Evolutionary conservation across 345 rosid species (phyloP), one percentile per base, ranked within the genome.

Genomic region (Mangifera indica): DNA sequence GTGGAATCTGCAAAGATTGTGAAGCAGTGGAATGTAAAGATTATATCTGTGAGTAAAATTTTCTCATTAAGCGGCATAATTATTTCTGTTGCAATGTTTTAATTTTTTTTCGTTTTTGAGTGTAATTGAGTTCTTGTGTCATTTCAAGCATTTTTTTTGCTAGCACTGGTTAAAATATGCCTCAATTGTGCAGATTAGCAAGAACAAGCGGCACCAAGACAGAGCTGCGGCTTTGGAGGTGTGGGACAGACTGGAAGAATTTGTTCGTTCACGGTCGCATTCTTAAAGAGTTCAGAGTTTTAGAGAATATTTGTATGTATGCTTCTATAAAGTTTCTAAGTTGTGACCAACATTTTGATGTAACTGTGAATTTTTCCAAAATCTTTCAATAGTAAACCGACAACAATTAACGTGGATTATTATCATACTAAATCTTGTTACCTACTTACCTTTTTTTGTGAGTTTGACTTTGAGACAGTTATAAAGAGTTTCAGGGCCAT

Each of bases 21-120:
- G 77, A 95, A 95, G 82, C 99, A 92, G 79, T 92, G 99, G 98
- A 92, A 95, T 82, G 99, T 95, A 34, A 92, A 95, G 82, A 95
- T 95, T 42, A 91, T 95, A 68, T 95, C 98, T 67, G 99, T 91
- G 60, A 76, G 96, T 54, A 45, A 34, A 32, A 34, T 52, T 18
- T 13, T n/a, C 7, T 37, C 11, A 25, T 63, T 64, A 18, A 18
- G 59, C 51, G 72, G 63, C 34, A n/a, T n/a, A n/a, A n/a, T 56
- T 71, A 42, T 24, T 57, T 2, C 56, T 63, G 2, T 34, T 44
- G 4, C 5, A 44, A 57, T 21, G 54, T 58, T 11, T 73, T 67
- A 49, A n/a, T n/a, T n/a, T n/a, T n/a, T n/a, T n/a, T n/a, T n/a
- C 14, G 25, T 20, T 69, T 26, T 40, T 63, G 7, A 17, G 32